These are phyloP conservation scores for Pichia heedii DNA, from an alignment of 805 yeast genomes.

Conservation along the genomic window DNA sequence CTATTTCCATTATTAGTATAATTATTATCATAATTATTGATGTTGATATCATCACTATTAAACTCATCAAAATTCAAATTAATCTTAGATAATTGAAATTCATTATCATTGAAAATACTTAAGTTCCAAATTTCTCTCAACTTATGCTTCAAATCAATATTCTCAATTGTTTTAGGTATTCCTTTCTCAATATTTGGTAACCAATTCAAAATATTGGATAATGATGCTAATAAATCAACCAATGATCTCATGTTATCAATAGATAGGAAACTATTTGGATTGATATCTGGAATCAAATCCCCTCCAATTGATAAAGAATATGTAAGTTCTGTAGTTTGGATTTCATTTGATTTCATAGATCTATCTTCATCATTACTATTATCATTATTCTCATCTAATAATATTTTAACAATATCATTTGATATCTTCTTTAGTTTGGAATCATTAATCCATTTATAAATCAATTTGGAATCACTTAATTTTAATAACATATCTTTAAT, in stretches of 20 bases:
- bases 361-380: not conserved
- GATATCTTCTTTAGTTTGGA: slow-evolving; percentile 26
- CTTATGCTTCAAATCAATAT: slow-evolving; percentile 13
- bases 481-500: slow-evolving; percentile 15
- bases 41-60: not conserved
- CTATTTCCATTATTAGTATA: not conserved
- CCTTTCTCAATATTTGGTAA: slow-evolving; percentile 45
- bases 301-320: slow-evolving; percentile 7
- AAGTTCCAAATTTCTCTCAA: slow-evolving; percentile 25
- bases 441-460: slow-evolving; percentile 30
- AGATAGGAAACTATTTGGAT: slow-evolving; percentile 11
- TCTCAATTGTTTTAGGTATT: slow-evolving; percentile 12
- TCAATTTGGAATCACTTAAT: slow-evolving; percentile 20
- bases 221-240: slow-evolving; percentile 43
- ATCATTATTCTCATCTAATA: slow-evolving; percentile 9
- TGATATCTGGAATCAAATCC: slow-evolving; percentile 1
- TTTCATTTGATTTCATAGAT: not conserved
- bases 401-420: slow-evolving; percentile 20
- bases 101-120: slow-evolving; percentile 10
- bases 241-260: slow-evolving; percentile 40
- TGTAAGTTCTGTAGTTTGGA: slow-evolving; percentile 7
- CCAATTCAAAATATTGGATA: slow-evolving; percentile 53
- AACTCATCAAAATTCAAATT: not conserved
- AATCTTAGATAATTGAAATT: slow-evolving; percentile 4
- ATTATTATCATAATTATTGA: not conserved